Conservation (phyloP, 768 basidiomycete genomes). For the Lentinula aciculospora region DNA sequence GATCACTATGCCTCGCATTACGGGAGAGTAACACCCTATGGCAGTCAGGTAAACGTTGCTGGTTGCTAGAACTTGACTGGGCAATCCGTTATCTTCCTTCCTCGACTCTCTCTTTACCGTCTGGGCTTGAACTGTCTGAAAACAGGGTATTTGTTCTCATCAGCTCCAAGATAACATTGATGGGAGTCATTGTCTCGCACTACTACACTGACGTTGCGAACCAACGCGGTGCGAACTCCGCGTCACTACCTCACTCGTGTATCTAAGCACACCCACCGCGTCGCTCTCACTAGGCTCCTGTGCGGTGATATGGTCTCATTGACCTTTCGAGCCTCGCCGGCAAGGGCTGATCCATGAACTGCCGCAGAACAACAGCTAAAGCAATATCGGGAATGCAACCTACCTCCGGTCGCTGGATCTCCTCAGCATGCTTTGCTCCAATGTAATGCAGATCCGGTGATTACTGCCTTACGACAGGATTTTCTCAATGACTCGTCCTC, state of each 20-base stretch:
- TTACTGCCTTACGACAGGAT: too few relatives aligned
- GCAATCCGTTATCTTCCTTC: not conserved
- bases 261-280: not conserved
- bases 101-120: too few relatives aligned
- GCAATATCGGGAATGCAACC: too few relatives aligned
- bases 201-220: not conserved
- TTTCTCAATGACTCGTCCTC: too few relatives aligned
- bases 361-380: too few relatives aligned
- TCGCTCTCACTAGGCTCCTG: not conserved
- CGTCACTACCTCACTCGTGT: not conserved
- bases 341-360: too few relatives aligned
- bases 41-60: not conserved
- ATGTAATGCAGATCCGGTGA: too few relatives aligned
- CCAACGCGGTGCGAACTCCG: not conserved
- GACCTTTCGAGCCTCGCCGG: conserved; percentile 6
- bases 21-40: not conserved
- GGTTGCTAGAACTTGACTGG: not conserved
- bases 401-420: too few relatives aligned
- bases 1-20: not conserved
- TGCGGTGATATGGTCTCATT: not conserved
- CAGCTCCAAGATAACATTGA: not conserved
- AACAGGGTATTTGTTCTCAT: too few relatives aligned
- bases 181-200: not conserved
- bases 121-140: too few relatives aligned
- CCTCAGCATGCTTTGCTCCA: too few relatives aligned